A percentile compares a stretch with the other conserved stretches of the same genome.
Conservation (phyloP, 805 yeast genomes). For the Komagataella mondaviorum region DNA sequence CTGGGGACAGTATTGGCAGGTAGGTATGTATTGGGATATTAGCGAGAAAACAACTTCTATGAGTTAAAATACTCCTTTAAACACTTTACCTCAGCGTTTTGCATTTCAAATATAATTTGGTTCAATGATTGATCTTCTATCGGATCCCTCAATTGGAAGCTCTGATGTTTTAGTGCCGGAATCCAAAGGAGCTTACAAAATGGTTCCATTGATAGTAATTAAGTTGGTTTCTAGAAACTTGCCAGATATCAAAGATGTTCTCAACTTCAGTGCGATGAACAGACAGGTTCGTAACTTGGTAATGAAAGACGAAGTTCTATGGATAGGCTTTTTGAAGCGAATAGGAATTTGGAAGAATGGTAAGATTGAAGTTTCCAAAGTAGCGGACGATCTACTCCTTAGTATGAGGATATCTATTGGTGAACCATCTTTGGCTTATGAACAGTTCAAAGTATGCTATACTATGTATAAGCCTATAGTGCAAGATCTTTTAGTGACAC, state of each 20-base stretch:
- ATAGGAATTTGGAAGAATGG: not conserved
- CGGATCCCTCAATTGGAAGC: not conserved
- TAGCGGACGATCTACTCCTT: not conserved
- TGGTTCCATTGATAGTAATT: not conserved
- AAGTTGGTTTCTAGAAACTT: not conserved
- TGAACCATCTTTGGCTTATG: not conserved
- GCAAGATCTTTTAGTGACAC: conserved; percentile 15
- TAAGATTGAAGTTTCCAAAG: not conserved
- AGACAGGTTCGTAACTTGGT: not conserved
- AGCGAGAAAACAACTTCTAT: not conserved
- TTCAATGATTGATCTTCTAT: not conserved
- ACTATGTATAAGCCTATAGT: conserved; percentile 15
- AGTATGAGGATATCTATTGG: not conserved
- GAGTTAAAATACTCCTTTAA: not conserved
- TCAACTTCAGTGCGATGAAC: not conserved
- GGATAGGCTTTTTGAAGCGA: not conserved
- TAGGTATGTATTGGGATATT: too few species aligned
- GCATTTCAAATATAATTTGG: too few species aligned
- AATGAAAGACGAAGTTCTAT: not conserved
- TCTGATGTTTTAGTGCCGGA: not conserved
- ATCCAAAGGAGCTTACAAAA: not conserved
- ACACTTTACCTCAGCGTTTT: not conserved
- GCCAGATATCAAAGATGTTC: not conserved
- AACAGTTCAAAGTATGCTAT: conserved; percentile 13
- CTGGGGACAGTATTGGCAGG: too few species aligned